Evolutionary conservation across 495 filamentous ascomycete species (phyloP), one percentile per base, ranked within the genome.

Genomic region (Parathielavia appendiculata): DNA sequence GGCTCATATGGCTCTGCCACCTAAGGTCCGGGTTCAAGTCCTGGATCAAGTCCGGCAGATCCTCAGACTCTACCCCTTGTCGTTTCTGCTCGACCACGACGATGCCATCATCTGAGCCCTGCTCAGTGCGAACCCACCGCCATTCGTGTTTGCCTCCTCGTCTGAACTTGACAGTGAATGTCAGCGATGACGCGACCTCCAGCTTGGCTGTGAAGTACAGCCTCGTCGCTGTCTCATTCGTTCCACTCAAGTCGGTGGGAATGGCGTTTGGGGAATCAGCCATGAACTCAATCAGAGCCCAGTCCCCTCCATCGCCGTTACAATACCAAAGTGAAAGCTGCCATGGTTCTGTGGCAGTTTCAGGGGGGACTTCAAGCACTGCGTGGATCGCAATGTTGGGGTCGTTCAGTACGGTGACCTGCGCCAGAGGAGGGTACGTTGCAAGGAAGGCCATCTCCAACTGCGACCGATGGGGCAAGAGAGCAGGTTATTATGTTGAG

Each of bases 271-370:
- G 73, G 68, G 79, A 45, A 77, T 67, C 23, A 46, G 62, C 61
- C 48, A 63, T 45, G 19, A 86, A 68, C 16, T 55, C 43, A 20
- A 69, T 69, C 60, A 81, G 79, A 40, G 63, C 55, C 84, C 84
- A 87, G 35, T 77, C 56, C 13, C 32, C 26, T 5, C 17, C 45
- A 16, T 53, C 63, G 6, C 63, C 59, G 17, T 69, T 78, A 26
- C 88, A 87, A 64, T 91, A 83, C 90, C 90, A 95, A 1, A 95
- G 73, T 35, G 85, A 78, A 7, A 87, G 79, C 65, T 93, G 80
- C 87, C 88, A 95, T 40, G 71, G 57, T 60, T 86, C 79, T 8
- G 80, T 65, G 1, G 76, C 75, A 35, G 82, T 76, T 50, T 71
- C 74, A 36, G 66, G 76, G 45, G 80, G 83, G 22, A 83, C 81